These are phyloP conservation scores for Magnolia kwangsiensis DNA, from an alignment of 164 flowering plant species.

Conservation along the genomic window DNA sequence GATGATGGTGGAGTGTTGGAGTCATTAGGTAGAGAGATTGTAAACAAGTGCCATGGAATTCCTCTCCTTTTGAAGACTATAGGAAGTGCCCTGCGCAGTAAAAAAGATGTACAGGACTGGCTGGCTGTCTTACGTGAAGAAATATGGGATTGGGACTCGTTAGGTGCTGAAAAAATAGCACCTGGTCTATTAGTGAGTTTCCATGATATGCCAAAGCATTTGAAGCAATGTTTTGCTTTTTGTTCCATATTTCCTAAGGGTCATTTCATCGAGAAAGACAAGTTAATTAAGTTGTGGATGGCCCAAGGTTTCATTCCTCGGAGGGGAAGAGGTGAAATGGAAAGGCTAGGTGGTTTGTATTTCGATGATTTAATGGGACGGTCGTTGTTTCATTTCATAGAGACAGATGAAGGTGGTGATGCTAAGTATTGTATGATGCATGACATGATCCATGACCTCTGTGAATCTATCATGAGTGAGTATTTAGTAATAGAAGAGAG, in stretches of 20 bases:
- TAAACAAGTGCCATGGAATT: conserved; percentile 10
- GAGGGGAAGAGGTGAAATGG: too few species aligned
- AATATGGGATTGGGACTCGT: conserved; percentile 5
- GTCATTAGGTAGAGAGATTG: conserved; percentile 5
- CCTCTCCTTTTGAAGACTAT: conserved; percentile 9
- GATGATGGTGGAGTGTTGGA: not conserved
- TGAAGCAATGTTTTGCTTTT: conserved; percentile 12
- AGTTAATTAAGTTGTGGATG: too few species aligned
- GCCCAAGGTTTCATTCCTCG: too few species aligned
- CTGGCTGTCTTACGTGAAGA: not conserved
- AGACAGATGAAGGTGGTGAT: too few species aligned
- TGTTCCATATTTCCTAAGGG: conserved; percentile 9
- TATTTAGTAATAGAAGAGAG: too few species aligned
- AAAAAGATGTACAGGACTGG: conserved; percentile 5
- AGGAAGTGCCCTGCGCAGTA: conserved; percentile 9
- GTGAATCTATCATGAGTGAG: too few species aligned
- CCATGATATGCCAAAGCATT: not conserved
- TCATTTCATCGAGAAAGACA: not conserved
- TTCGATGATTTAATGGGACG: too few species aligned
- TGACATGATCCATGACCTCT: too few species aligned
- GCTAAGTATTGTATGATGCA: too few species aligned
- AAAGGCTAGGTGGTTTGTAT: too few species aligned
- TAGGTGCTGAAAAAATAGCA: not conserved
- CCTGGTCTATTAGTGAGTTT: conserved; percentile 12
- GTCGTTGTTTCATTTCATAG: too few species aligned